These are phyloP conservation scores for Fusarium humuli DNA, from an alignment of 2,329 filamentous ascomycete genomes.

Conservation along the genomic window DNA sequence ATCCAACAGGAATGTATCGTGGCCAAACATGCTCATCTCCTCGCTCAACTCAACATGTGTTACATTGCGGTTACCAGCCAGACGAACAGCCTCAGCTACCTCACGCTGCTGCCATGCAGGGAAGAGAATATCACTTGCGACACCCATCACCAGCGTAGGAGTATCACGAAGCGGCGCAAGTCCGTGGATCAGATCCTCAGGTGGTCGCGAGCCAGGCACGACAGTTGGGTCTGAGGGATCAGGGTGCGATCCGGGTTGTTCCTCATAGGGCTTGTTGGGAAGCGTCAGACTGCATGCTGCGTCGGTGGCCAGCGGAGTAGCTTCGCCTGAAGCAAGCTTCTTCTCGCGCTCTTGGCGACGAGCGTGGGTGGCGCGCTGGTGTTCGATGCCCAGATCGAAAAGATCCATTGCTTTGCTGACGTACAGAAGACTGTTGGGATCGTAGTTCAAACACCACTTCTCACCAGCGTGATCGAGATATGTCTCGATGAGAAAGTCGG, in stretches of 20 bases:
- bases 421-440: conserved; percentile 94
- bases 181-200: conserved; percentile 82
- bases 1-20: conserved; percentile 95
- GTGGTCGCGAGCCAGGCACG: conserved; percentile 64
- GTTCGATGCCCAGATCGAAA: conserved; percentile 85
- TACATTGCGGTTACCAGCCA: conserved; percentile 82
- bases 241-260: conserved; percentile 71
- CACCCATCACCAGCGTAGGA: conserved; percentile 89
- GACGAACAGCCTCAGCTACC: conserved; percentile 84
- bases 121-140: conserved; percentile 95
- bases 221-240: conserved; percentile 48
- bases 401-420: conserved; percentile 99
- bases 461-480: conserved; percentile 98
- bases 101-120: conserved; percentile 98
- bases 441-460: conserved; percentile 97
- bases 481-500: conserved; percentile 97
- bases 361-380: conserved; percentile 71
- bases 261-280: conserved; percentile 85
- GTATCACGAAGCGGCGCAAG: conserved; percentile 78
- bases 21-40: conserved; percentile 93
- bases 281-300: conserved; percentile 80
- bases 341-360: conserved; percentile 72
- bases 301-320: conserved; percentile 56
- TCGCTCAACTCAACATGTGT: conserved; percentile 92
- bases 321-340: conserved; percentile 66